These are phyloP conservation scores for Xenosphaeropsis pyriputrescens DNA, from an alignment of 2,329 filamentous ascomycete genomes.

Conservation along the genomic window DNA sequence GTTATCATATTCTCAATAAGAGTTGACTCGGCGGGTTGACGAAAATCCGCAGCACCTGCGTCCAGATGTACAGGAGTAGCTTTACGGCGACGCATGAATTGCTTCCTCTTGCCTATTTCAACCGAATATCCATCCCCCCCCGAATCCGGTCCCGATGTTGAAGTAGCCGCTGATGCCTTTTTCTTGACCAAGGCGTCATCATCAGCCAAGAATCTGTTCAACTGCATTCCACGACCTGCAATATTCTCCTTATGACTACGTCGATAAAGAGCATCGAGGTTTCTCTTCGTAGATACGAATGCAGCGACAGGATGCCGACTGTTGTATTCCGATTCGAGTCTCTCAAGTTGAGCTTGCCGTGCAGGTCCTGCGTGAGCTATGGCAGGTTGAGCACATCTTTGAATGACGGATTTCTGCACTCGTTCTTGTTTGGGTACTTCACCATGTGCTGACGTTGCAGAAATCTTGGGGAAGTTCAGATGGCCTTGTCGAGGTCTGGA, in stretches of 20 bases:
- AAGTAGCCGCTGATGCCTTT: slow-evolving; percentile 1
- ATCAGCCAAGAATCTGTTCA: slow-evolving; percentile 21
- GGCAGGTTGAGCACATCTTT: not conserved
- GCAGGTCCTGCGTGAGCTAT: slow-evolving; percentile 6
- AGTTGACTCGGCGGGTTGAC: slow-evolving; percentile 16
- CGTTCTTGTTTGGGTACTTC: not conserved
- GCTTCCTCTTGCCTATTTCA: not conserved
- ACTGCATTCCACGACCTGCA: slow-evolving; percentile 15
- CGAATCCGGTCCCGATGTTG: not conserved
- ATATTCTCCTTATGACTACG: slow-evolving; percentile 19
- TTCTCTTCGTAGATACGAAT: slow-evolving; percentile 36
- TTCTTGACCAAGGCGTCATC: slow-evolving; percentile 6
- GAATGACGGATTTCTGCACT: not conserved
- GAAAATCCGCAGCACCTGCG: slow-evolving; percentile 16
- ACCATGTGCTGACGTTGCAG: not conserved
- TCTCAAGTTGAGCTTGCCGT: slow-evolving; percentile 42
- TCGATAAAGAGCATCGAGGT: slow-evolving; percentile 38
- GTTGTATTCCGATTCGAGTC: slow-evolving; percentile 21
- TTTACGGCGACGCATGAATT: slow-evolving; percentile 8
- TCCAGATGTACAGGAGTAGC: slow-evolving; percentile 14
- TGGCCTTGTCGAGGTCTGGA: too few species aligned
- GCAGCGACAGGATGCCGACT: slow-evolving; percentile 16
- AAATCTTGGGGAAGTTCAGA: too few species aligned
- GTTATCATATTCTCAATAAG: slow-evolving; percentile 6
- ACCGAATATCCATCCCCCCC: not conserved